A percentile compares a stretch with the other conserved stretches of the same genome.
Evolutionary conservation across 331 rosid species (phyloP).

Genomic region (Stylosanthes scabra): DNA sequence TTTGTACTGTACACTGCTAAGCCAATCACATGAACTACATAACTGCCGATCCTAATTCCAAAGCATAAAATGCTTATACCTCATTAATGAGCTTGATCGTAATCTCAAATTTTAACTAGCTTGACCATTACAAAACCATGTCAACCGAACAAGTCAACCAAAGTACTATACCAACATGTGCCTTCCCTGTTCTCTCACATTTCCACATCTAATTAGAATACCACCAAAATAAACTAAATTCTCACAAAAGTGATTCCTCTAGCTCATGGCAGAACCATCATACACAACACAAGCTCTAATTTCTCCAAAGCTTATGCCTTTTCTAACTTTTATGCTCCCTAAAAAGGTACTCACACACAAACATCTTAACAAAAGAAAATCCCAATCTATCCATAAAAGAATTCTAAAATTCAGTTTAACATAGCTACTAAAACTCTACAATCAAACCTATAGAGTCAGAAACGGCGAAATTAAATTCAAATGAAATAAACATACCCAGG

Average conservation of each 20-base stretch:
- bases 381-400: neutral
- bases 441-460: neutral
- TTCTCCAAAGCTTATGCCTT: neutral
- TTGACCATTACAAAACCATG: neutral
- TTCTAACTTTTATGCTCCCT: no score
- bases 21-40: neutral
- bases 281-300: conserved; percentile 3
- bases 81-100: neutral
- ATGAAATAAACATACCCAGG: conserved; percentile 38
- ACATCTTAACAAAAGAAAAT: neutral
- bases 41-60: conserved; percentile 11
- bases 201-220: neutral
- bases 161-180: neutral
- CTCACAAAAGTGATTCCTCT: neutral
- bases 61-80: neutral
- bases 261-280: neutral
- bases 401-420: conserved; percentile 11
- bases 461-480: neutral
- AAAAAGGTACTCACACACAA: neutral
- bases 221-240: neutral
- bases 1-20: neutral
- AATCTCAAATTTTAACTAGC: neutral
- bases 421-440: neutral
- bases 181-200: neutral
- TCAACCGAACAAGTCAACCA: neutral